Conservation (phyloP, 1,284 basidiomycete genomes). For the Erythrobasidium hasegawianum region DNA sequence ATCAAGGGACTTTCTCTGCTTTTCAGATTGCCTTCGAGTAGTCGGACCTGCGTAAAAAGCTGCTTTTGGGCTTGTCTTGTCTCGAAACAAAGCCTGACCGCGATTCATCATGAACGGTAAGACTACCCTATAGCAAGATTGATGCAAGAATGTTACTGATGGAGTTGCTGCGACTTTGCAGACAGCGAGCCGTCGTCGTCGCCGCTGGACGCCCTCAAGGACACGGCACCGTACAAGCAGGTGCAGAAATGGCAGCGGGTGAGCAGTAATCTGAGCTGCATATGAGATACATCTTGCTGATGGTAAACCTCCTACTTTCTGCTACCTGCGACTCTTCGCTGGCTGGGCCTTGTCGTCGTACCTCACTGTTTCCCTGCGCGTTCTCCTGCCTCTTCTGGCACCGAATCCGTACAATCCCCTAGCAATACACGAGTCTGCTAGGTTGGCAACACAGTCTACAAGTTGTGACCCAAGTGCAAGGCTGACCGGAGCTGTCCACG, state of each 20-base stretch:
- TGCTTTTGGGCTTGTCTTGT: neutral
- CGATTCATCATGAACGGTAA: neutral
- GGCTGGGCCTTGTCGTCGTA: neutral
- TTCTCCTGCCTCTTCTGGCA: neutral
- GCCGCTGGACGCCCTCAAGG: slow-evolving; percentile 19
- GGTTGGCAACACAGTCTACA: slow-evolving; percentile 20
- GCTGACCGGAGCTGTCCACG: neutral
- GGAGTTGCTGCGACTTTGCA: neutral
- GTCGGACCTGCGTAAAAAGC: neutral
- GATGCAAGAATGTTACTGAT: neutral
- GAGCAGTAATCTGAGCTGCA: neutral
- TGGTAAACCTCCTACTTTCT: too few relatives aligned
- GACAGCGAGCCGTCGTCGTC: slow-evolving; percentile 3
- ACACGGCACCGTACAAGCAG: slow-evolving; percentile 30
- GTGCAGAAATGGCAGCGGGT: slow-evolving; percentile 27
- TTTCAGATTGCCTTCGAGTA: neutral
- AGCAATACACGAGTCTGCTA: slow-evolving; percentile 37
- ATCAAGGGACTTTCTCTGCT: neutral
- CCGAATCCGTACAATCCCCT: neutral
- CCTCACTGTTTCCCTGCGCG: slow-evolving; percentile 2
- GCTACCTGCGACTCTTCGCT: neutral
- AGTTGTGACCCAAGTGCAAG: too few relatives aligned
- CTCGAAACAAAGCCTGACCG: neutral
- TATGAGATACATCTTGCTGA: neutral
- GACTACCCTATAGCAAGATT: neutral